Conservation (phyloP, 306 rosid genomes). For the Fragaria vesca region DNA sequence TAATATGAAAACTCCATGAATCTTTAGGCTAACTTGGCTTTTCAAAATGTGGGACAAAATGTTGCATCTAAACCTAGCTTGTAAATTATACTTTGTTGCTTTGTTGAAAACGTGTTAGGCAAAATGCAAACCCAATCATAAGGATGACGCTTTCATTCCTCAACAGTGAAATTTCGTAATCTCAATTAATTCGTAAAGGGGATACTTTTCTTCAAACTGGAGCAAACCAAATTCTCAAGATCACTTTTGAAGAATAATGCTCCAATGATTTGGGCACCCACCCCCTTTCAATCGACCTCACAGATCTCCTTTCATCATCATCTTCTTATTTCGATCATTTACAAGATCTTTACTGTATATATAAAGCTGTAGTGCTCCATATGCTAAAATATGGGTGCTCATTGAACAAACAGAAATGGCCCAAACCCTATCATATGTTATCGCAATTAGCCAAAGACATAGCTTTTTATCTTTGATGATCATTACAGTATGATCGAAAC, state of each 20-base stretch:
- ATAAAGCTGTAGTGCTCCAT: constrained; percentile 24
- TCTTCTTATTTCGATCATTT: neutral
- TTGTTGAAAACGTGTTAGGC: constrained; percentile 65
- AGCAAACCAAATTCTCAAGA: constrained; percentile 35
- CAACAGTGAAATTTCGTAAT: constrained; percentile 27
- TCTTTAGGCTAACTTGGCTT: constrained; percentile 1
- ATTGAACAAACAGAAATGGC: constrained; percentile 34
- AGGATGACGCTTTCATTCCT: constrained; percentile 40
- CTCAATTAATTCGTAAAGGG: constrained; percentile 43
- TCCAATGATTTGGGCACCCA: constrained; percentile 64
- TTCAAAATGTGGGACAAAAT: constrained; percentile 39
- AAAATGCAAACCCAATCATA: constrained; percentile 71
- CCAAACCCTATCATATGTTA: constrained; percentile 44
- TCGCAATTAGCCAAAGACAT: constrained; percentile 13
- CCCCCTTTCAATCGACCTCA: constrained; percentile 39
- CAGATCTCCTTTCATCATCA: constrained; percentile 22
- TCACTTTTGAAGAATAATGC: constrained; percentile 44
- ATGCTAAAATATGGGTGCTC: constrained; percentile 23
- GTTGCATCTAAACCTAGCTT: constrained; percentile 36
- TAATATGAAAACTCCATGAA: neutral
- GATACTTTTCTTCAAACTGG: constrained; percentile 70
- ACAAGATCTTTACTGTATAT: neutral
- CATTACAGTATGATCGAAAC: constrained; percentile 32
- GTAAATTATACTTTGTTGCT: constrained; percentile 39
- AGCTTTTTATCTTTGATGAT: constrained; percentile 38